Percentiles rank a stretch among this genome's conserved stretches.
These are phyloP conservation scores for Diversispora epigaea DNA, from an alignment of 192 early-diverging fungal species.

Conservation along the genomic window DNA sequence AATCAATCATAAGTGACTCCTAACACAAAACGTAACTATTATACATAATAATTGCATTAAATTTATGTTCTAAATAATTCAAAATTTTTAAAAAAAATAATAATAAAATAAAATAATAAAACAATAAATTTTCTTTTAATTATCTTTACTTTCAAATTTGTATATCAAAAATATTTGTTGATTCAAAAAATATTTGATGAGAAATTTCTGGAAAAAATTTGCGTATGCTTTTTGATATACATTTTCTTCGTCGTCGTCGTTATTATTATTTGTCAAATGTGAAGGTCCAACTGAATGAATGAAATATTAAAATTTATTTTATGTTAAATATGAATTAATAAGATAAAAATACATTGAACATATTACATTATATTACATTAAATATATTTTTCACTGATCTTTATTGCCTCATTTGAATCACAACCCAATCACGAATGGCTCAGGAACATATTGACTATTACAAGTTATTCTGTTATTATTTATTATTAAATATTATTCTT, in stretches of 20 bases:
- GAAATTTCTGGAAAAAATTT: constrained; percentile 66
- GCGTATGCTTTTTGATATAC: too few relatives aligned
- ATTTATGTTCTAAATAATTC: too few relatives aligned
- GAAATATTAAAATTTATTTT: neutral
- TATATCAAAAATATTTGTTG: constrained; percentile 90
- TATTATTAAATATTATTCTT: too few relatives aligned
- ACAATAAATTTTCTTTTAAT: too few relatives aligned
- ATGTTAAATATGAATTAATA: neutral
- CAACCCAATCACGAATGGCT: too few relatives aligned
- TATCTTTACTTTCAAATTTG: constrained; percentile 69
- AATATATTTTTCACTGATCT: neutral
- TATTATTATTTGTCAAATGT: too few relatives aligned
- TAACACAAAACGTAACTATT: constrained; percentile 67
- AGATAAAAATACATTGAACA: neutral
- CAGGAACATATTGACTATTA: too few relatives aligned
- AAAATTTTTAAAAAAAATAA: neutral
- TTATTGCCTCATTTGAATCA: neutral
- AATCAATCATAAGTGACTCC: constrained; percentile 58
- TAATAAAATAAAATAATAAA: neutral
- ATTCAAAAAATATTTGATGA: constrained; percentile 87
- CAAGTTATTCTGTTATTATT: too few relatives aligned
- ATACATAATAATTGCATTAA: neutral
- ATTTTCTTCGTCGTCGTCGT: neutral
- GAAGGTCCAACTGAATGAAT: neutral
- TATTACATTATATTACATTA: neutral